These are phyloP conservation scores for Rhizopogon vulgaris DNA, from an alignment of 768 basidiomycete genomes.

Conservation along the genomic window DNA sequence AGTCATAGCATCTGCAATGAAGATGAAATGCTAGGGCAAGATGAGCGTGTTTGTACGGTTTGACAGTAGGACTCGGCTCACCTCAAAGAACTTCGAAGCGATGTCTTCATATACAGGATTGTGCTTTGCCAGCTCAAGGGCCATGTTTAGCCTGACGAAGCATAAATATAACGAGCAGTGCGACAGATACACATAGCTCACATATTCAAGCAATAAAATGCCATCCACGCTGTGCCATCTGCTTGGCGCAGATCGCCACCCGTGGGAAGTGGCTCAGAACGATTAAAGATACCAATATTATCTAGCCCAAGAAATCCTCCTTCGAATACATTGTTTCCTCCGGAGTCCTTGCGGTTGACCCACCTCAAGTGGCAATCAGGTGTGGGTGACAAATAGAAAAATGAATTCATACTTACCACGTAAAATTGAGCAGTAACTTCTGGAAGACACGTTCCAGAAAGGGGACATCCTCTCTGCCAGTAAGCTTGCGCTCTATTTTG, in stretches of 20 bases:
- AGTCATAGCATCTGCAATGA: conserved; percentile 99
- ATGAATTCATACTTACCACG: conserved; percentile 53
- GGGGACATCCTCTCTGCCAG: conserved; percentile 80
- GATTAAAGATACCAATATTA: conserved; percentile 97
- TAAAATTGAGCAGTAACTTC: conserved; percentile 94
- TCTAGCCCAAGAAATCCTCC: conserved; percentile 97
- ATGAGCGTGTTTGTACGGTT: conserved; percentile 7
- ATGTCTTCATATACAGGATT: conserved; percentile 98
- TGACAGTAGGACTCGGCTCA: conserved; percentile 16
- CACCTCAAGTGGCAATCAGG: conserved; percentile 47
- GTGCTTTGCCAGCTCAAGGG: conserved; percentile 95
- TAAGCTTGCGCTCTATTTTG: conserved; percentile 97
- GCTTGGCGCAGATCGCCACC: conserved; percentile 93
- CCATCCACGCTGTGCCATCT: conserved; percentile 99
- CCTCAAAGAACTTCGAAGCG: conserved; percentile 96
- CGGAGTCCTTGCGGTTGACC: conserved; percentile 97
- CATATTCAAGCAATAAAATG: conserved; percentile 98
- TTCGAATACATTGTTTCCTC: conserved; percentile 95
- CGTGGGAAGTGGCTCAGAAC: conserved; percentile 93
- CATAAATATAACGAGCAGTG: neutral
- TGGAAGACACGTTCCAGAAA: conserved; percentile 99
- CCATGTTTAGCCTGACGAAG: conserved; percentile 79
- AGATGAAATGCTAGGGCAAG: conserved; percentile 79
- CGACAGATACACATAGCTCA: conserved; percentile 26
- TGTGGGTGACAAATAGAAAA: neutral